These are phyloP conservation scores for Penicillium crystallinum DNA, from an alignment of 495 filamentous ascomycete genomes.

Conservation along the genomic window DNA sequence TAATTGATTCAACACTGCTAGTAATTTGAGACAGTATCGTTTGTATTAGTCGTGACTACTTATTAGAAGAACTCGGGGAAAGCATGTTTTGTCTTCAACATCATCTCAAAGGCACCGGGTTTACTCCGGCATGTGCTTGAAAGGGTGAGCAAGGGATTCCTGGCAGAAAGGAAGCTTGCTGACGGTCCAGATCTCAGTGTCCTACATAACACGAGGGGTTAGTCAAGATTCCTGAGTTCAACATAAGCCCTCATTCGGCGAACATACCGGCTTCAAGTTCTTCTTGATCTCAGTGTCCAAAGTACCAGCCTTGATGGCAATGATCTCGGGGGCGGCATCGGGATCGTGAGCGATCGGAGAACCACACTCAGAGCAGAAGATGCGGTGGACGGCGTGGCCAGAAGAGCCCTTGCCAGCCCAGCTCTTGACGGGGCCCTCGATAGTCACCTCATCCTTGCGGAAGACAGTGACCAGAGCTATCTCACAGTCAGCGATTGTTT, in stretches of 20 bases:
- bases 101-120: not conserved
- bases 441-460: conserved; percentile 54
- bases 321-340: conserved; percentile 60
- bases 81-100: not conserved
- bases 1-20: not conserved
- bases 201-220: conserved; percentile 27
- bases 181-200: conserved; percentile 64
- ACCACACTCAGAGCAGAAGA: conserved; percentile 66
- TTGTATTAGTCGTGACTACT: conserved; percentile 5
- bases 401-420: conserved; percentile 51
- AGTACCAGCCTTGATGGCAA: conserved; percentile 63
- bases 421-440: conserved; percentile 60
- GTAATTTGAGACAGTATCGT: conserved; percentile 6
- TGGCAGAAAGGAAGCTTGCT: conserved; percentile 65
- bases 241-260: not conserved
- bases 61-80: not conserved
- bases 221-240: not conserved
- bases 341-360: conserved; percentile 66
- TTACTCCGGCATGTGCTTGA: conserved; percentile 58
- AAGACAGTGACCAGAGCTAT: conserved; percentile 61
- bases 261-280: conserved; percentile 57
- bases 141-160: conserved; percentile 56
- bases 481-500: not conserved
- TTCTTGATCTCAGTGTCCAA: conserved; percentile 60
- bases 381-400: conserved; percentile 56